Evolutionary conservation across 805 yeast genomes (phyloP).

Genomic region (Barnettozyma botsteinii): DNA sequence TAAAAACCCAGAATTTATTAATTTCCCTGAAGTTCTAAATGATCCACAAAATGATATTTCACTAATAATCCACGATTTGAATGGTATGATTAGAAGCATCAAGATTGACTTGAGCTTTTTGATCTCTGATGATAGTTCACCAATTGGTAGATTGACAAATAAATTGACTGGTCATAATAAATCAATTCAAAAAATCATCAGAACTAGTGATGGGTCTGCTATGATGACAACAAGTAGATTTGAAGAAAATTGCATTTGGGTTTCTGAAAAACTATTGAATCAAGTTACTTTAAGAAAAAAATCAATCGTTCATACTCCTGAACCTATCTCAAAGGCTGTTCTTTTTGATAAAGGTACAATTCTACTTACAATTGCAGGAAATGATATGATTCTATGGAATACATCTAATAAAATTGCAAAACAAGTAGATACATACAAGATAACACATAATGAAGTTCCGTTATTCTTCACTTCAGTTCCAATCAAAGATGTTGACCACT

Average conservation of each 20-base stretch:
- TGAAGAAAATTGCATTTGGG: slow-evolving; percentile 59
- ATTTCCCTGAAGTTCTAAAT: slow-evolving; percentile 30
- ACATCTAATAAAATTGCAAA: slow-evolving; percentile 33
- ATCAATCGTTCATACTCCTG: slow-evolving; percentile 38
- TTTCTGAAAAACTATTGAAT: slow-evolving; percentile 32
- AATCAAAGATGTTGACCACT: slow-evolving; percentile 26
- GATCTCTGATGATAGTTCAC: slow-evolving; percentile 9
- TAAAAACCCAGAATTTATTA: slow-evolving; percentile 28
- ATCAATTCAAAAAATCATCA: slow-evolving; percentile 59
- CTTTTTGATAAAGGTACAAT: slow-evolving; percentile 42
- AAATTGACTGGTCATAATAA: slow-evolving; percentile 84
- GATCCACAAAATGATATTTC: slow-evolving; percentile 29
- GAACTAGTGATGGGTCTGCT: slow-evolving; percentile 63
- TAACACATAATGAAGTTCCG: slow-evolving; percentile 14
- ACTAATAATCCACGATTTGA: slow-evolving; percentile 40
- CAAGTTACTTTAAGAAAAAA: slow-evolving; percentile 34
- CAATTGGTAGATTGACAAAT: slow-evolving; percentile 33
- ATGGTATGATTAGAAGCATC: slow-evolving; percentile 33
- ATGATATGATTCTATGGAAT: slow-evolving; percentile 54
- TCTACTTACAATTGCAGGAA: slow-evolving; percentile 41
- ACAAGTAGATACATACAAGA: slow-evolving; percentile 11
- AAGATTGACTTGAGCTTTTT: slow-evolving; percentile 24
- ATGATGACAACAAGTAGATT: slow-evolving; percentile 56
- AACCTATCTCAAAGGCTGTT: slow-evolving; percentile 43
- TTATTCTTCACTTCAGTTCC: slow-evolving; percentile 33